Evolutionary conservation across 2,329 filamentous ascomycete genomes (phyloP), one percentile per base, ranked within the genome.

Genomic region (Mollisiaceae sp.): DNA sequence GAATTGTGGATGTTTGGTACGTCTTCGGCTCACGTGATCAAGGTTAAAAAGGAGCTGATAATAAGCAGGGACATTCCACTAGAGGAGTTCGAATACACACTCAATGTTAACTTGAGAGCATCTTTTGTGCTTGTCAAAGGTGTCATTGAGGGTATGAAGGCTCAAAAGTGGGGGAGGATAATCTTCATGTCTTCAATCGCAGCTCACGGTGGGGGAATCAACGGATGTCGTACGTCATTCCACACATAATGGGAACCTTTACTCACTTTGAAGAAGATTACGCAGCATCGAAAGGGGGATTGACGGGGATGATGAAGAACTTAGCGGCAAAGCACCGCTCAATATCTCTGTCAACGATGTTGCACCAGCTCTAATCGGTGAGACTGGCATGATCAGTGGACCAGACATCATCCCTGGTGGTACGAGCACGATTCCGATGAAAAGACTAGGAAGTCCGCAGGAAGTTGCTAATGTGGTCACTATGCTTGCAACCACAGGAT

Each of bases 261-360:
- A 11, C 1, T 59, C 18, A 39, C 24, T 39, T 14, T 22, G 43
- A 56, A 71, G 8, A 1, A 54, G 72, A 74, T 59, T 70, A 74
- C 62, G 67, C 70, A 70, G 76, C 65, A 69, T 77, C 75, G 1
- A 83, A 83, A 71, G 79, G 78, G 55, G 81, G 81, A 1, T 67
- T 82, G 54, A 80, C 80, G 67, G 79, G 79, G 24, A 77, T 83
- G 71, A 75, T 82, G 66, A 80, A 82, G 70, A 83, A 81, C 75
- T 69, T 83, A 24, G 78, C 80, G 1, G 70, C 68, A 3, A 75
- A 75, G 79, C 77, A 8, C 76, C 75, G 64, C 79, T 79, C 58
- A 81, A 80, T 14, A 76, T 84, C 50, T 82, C 79, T 20, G 79
- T 82, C 0, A 83, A 83, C 69, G 81, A 79, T 41, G 77, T 83